phyloP scores from a whole-genome alignment of 2,329 filamentous ascomycete genomes.

The Aotearoamyces nothofagi region DNA sequence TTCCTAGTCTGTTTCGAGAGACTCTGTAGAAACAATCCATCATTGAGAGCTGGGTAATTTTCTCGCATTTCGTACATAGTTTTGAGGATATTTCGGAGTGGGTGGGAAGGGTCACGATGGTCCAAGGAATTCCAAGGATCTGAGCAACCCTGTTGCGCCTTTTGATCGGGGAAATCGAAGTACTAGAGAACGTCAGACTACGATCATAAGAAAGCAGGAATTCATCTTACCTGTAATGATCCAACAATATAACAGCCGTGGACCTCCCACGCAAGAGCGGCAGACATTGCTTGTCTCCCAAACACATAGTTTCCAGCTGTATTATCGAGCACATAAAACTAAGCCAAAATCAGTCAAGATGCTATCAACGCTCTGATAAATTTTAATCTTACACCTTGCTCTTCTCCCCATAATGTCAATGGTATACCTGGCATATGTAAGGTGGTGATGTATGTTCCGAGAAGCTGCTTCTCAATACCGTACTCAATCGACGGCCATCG shows the following conservation, averaged over 20 bases:
- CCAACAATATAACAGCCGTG: conserved; percentile 46
- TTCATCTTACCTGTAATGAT: no score
- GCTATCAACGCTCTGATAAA: no score
- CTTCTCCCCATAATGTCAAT: conserved; percentile 45
- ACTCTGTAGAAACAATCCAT: conserved; percentile 37
- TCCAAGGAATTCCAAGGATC: conserved; percentile 41
- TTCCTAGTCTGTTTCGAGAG: conserved; percentile 39
- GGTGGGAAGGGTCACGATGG: conserved; percentile 45
- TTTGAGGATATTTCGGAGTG: conserved; percentile 43
- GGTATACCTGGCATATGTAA: conserved; percentile 45
- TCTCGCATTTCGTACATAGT: conserved; percentile 43
- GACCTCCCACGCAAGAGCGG: conserved; percentile 44
- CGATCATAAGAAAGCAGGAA: no score
- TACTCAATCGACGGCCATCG: conserved; percentile 43
- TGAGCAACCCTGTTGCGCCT: conserved; percentile 35
- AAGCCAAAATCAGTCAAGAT: no score
- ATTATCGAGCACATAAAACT: conserved; percentile 46
- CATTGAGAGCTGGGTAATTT: conserved; percentile 40
- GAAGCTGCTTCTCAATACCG: conserved; percentile 38
- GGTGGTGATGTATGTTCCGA: conserved; percentile 42
- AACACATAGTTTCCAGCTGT: conserved; percentile 50
- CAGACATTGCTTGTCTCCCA: conserved; percentile 45
- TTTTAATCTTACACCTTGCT: no score
- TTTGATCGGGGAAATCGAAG: conserved; percentile 38
- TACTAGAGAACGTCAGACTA: conserved; percentile 42